Conservation (phyloP, 192 early-diverging fungal genomes). For the Coemansia aciculifera region DNA sequence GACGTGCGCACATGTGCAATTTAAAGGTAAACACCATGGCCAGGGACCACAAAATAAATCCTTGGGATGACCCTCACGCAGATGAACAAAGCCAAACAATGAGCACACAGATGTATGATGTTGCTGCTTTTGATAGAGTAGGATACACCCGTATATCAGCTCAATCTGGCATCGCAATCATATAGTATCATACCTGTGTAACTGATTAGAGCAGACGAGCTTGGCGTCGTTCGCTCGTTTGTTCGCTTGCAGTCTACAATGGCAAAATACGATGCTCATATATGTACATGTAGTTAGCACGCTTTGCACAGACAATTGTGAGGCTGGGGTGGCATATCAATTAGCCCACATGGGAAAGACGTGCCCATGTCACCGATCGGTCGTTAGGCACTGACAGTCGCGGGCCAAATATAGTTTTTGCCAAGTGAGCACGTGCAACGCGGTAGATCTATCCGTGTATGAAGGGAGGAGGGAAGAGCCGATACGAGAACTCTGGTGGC, state of each 20-base stretch:
- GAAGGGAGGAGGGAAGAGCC: neutral
- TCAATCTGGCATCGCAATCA: constrained; percentile 5
- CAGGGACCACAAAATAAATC: neutral
- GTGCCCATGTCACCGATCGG: too few species aligned
- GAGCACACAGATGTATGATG: neutral
- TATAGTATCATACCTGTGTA: constrained; percentile 9
- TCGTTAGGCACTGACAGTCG: neutral
- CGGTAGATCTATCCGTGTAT: constrained; percentile 5
- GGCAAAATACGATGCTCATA: neutral
- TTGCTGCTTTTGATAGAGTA: constrained; percentile 2
- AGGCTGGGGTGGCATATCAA: neutral
- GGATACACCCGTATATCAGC: constrained; percentile 3
- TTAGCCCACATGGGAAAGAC: neutral
- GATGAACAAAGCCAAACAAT: constrained; percentile 6
- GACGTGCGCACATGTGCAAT: neutral
- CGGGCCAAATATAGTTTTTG: neutral
- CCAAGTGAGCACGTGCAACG: neutral
- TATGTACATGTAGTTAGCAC: neutral
- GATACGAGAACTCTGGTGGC: neutral
- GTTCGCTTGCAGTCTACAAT: neutral
- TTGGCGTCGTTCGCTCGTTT: neutral
- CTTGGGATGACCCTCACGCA: neutral
- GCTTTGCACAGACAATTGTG: neutral
- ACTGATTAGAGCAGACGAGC: neutral
- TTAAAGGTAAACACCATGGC: constrained; percentile 3